Base-by-base conservation (phyloP, 306 rosid species). In the Leucaena leucocephala region DNA sequence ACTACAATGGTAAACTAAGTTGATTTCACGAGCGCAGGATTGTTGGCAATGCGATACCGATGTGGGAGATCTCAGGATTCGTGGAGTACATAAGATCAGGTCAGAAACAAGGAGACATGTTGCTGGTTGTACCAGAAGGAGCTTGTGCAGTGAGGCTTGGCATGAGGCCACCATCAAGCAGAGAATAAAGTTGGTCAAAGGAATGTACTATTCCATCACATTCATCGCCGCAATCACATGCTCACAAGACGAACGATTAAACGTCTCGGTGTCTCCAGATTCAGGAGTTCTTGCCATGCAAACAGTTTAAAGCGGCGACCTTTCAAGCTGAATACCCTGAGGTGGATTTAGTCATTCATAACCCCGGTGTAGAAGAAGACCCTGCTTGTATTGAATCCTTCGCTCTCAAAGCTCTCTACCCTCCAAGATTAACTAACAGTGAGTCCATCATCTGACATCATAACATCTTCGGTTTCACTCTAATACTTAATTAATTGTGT, bases 81-180 rank as follows among this genome's bases (percentile, higher is more conserved):
- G 85, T 92, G 0, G 97, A 92, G 81, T 92, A 92, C 91, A 86
- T 91, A 13, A 91, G 86, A 75, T 82, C 97, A 0, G 97, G 97
- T 13, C 93, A 91, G 46, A 91, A 87, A 82, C 97, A 92, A 34
- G 93, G 93, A 19, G 97, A 92, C 89, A 92, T 92, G 97, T 71
- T 92, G 81, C 89, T 92, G 33, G 87, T 90, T 40, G 97, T 92
- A 21, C 97, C 97, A 1, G 91, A 88, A 59, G 97, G 97, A 8
- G 93, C 90, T 9, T 85, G 78, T 80, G 97, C 97, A 0, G 93
- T 92, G n/a, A 84, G 97, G 75, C 90, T 92, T 1, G 97, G 97
- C 4, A 92, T 58, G 90, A 90, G 42, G 97, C 97, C 2, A 90
- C 86, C 0, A 87, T 92, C 15, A 92, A 92, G 83, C 97, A 92